Evolutionary conservation across 164 flowering plant species (phyloP).

Genomic region (Nelumbo lutea): DNA sequence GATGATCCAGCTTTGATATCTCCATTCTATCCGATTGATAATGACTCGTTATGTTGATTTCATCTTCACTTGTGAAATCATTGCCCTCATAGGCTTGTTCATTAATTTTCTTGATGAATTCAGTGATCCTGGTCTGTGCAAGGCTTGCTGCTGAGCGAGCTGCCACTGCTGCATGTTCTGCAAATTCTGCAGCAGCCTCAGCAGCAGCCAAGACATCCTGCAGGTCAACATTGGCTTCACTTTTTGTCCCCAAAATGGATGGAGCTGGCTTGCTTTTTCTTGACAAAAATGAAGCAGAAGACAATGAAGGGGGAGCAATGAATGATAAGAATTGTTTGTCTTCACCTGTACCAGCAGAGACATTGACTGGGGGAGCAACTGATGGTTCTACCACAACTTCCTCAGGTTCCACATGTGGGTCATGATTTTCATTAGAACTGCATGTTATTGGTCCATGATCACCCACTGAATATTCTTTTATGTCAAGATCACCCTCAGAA

Average conservation of each 20-base stretch:
- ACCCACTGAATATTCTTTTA: conserved; percentile 15
- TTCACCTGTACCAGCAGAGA: conserved; percentile 19
- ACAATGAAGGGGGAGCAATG: conserved; percentile 45
- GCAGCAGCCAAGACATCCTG: conserved; percentile 93
- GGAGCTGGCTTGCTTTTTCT: conserved; percentile 13
- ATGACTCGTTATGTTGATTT: conserved; percentile 8
- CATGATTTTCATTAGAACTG: conserved; percentile 15
- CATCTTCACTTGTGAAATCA: conserved; percentile 16
- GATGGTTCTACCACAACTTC: conserved; percentile 22
- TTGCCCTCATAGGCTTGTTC: conserved; percentile 21
- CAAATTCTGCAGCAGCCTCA: conserved; percentile 78
- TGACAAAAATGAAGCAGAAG: conserved; percentile 32
- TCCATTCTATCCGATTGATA: conserved; percentile 15
- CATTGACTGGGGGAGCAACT: conserved; percentile 9
- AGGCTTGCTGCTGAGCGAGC: conserved; percentile 93
- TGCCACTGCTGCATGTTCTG: conserved; percentile 93
- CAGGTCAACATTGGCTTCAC: conserved; percentile 53
- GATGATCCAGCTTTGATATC: conserved; percentile 24
- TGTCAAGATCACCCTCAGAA: no score
- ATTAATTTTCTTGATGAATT: conserved; percentile 48
- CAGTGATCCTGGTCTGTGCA: conserved; percentile 70
- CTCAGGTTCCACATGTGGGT: conserved; percentile 21
- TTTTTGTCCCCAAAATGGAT: conserved; percentile 30
- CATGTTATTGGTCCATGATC: conserved; percentile 21
- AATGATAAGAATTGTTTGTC: conserved; percentile 67